A percentile compares a stretch with the other conserved stretches of the same genome.
Conservation (phyloP, 768 basidiomycete species). For the Heimioporus sp. region DNA sequence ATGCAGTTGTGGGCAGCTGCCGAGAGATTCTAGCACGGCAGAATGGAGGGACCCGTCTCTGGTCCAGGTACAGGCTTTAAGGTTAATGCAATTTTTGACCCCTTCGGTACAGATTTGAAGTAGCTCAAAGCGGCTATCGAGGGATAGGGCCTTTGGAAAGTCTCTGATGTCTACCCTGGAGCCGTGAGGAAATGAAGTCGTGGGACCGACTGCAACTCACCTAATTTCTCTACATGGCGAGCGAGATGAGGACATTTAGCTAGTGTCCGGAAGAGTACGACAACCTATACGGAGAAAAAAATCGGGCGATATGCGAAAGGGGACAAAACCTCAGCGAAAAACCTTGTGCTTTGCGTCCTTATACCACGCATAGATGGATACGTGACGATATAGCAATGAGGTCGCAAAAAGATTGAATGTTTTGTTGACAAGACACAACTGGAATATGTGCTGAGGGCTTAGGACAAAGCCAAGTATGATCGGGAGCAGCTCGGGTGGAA, state of each 20-base stretch:
- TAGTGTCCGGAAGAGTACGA: slow-evolving; percentile 61
- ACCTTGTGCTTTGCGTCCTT: slow-evolving; percentile 63
- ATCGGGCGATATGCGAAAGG: not conserved
- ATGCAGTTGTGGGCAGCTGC: slow-evolving; percentile 37
- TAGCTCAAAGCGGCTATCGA: slow-evolving; percentile 32
- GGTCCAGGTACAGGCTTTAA: slow-evolving; percentile 73
- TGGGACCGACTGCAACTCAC: slow-evolving; percentile 35
- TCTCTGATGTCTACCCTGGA: slow-evolving; percentile 59
- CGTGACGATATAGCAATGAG: slow-evolving; percentile 52
- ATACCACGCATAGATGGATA: slow-evolving; percentile 71
- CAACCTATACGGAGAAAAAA: slow-evolving; percentile 41
- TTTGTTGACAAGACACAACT: slow-evolving; percentile 56
- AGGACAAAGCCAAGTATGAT: slow-evolving; percentile 49
- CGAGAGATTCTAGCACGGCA: slow-evolving; percentile 53
- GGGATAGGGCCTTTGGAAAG: slow-evolving; percentile 56
- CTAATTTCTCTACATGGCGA: slow-evolving; percentile 52
- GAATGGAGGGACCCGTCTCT: slow-evolving; percentile 72
- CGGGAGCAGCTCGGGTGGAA: slow-evolving; percentile 67
- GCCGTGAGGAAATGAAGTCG: slow-evolving; percentile 1
- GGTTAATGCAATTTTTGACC: slow-evolving; percentile 57
- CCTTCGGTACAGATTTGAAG: slow-evolving; percentile 45
- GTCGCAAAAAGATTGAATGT: slow-evolving; percentile 51
- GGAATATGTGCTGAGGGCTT: slow-evolving; percentile 51
- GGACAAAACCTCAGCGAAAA: slow-evolving; percentile 2
- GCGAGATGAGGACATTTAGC: slow-evolving; percentile 55